Conservation (phyloP, 441 rosid species). For the Dalechampia spathulata region DNA sequence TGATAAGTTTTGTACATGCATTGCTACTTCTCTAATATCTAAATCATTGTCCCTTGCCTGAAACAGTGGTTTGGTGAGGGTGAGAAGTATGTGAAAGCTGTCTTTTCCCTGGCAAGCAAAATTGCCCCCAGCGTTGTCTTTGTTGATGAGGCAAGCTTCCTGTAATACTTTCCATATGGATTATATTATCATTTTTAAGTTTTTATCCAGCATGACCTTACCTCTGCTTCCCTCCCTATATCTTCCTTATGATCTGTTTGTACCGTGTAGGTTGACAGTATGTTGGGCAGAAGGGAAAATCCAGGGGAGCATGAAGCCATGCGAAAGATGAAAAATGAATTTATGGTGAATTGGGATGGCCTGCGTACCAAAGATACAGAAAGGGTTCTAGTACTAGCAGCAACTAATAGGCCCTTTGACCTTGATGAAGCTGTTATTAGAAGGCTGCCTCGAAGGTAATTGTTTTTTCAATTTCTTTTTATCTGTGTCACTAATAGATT, state of each 20-base stretch:
- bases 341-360: conserved; percentile 98
- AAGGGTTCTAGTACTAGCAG: conserved; percentile 82
- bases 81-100: conserved; percentile 90
- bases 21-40: not conserved
- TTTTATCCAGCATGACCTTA: not conserved
- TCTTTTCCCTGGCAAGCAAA: conserved; percentile 87
- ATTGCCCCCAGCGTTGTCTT: conserved; percentile 87
- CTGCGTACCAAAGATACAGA: conserved; percentile 76
- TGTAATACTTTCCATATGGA: conserved; percentile 6
- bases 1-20: not conserved
- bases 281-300: conserved; percentile 89
- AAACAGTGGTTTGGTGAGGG: conserved; percentile 97
- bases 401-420: conserved; percentile 93
- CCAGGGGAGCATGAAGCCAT: conserved; percentile 97
- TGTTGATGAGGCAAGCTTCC: conserved; percentile 75
- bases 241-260: conserved; percentile 7
- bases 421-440: conserved; percentile 96
- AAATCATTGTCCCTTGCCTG: conserved; percentile 11
- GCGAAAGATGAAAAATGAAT: conserved; percentile 97
- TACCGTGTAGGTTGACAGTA: conserved; percentile 76
- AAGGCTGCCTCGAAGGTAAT: conserved; percentile 70
- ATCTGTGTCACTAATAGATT: too few relatives aligned
- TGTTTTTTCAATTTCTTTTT: too few relatives aligned
- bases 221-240: not conserved
- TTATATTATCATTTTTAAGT: not conserved